Evolutionary conservation across 441 rosid species (phyloP), one percentile per base, ranked within the genome.

Genomic region (Theobroma grandiflorum): DNA sequence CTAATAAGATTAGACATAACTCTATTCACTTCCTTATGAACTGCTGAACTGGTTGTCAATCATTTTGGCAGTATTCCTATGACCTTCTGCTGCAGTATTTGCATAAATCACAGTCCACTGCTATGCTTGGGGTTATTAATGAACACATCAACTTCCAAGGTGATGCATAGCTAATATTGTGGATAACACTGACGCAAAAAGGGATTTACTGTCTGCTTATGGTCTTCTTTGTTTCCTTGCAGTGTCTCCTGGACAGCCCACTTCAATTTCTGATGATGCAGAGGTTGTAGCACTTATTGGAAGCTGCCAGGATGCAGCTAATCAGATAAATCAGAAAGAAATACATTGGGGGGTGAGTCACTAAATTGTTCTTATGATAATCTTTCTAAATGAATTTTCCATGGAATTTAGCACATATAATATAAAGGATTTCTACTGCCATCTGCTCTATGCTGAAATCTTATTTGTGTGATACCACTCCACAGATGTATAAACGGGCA

Each of bases 111-210:
- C 91, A 94, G 64, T 95, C 94, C 55, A 91, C 94, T 75, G 86
- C 89, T 52, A 90, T 97, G 93, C 99, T 93, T 71, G 98, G 99
- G 81, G 91, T 95, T 84, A 85, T 95, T 57, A 95, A 95, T 59
- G 99, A 95, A 81, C 98, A 84, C 80, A 93, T 97, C 83, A 94
- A 93, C 85, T 94, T 97, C 82, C 96, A 91, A 88, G 98, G 99
- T 94, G 85, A 72, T 66, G 37, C 66, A 3, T 74, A 20, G 66
- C 18, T 58, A 40, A 40, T 58, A 11, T 40, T 40, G 67, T 40
- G 76, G 33, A 73, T 73, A 38, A 2, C 8, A 52, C 12, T 6
- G 8, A 42, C 8, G 22, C 22, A 15, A 59, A 22, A 42, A 37
- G 14, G 8, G 38, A 16, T 57, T 11, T 22, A 33, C 66, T 58